A percentile compares a stretch with the other conserved stretches of the same genome.
Evolutionary conservation across 768 basidiomycete genomes (phyloP).

Genomic region (Hygrophorus pudorinus): DNA sequence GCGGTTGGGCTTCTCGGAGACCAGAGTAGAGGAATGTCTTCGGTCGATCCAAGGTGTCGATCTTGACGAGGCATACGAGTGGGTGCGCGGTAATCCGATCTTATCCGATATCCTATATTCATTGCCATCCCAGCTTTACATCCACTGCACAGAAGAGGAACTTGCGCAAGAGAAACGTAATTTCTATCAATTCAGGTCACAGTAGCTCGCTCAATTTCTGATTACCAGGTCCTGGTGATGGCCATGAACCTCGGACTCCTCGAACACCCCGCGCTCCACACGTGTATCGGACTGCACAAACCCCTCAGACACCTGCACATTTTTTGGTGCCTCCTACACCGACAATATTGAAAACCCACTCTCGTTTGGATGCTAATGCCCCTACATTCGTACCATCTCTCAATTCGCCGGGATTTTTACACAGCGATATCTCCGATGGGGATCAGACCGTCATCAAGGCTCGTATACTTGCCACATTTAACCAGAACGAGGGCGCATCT

Average conservation of each 20-base stretch:
- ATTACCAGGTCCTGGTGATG: slow-evolving; percentile 1
- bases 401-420: slow-evolving; percentile 3
- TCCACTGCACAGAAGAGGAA: slow-evolving; percentile 55
- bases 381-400: slow-evolving; percentile 28
- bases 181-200: not conserved
- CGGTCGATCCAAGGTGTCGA: slow-evolving; percentile 52
- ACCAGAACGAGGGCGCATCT: slow-evolving; percentile 12
- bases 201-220: not conserved
- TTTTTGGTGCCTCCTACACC: slow-evolving; percentile 18
- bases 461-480: slow-evolving; percentile 12
- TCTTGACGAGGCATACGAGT: slow-evolving; percentile 84
- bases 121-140: slow-evolving; percentile 39
- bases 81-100: slow-evolving; percentile 49
- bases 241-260: slow-evolving; percentile 3
- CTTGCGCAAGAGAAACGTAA: slow-evolving; percentile 30
- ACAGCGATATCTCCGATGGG: slow-evolving; percentile 7
- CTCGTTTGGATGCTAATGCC: slow-evolving; percentile 30
- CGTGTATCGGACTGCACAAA: slow-evolving; percentile 9
- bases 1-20: slow-evolving; percentile 66
- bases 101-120: not conserved
- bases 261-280: slow-evolving; percentile 20
- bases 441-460: slow-evolving; percentile 13
- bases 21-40: slow-evolving; percentile 64
- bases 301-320: slow-evolving; percentile 25
- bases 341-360: slow-evolving; percentile 10